These are phyloP conservation scores for Neopestalotiopsis sp. DNA, from an alignment of 2,329 filamentous ascomycete species.

Conservation along the genomic window DNA sequence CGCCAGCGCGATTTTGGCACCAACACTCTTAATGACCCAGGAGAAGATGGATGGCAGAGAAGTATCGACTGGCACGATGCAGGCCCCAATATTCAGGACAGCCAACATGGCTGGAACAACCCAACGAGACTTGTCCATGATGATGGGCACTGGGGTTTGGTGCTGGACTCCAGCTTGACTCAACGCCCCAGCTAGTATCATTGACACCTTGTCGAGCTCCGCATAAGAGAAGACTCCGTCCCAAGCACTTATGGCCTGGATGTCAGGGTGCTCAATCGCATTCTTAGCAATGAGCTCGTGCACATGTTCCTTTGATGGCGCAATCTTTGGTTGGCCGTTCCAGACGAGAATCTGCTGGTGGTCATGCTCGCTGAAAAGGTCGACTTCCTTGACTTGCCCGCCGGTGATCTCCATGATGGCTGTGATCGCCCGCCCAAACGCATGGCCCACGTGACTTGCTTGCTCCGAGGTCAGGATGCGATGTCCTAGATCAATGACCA, in stretches of 20 bases:
- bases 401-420: conserved; percentile 48
- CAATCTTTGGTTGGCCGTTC: conserved; percentile 49
- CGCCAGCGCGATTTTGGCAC: conserved; percentile 48
- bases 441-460: conserved; percentile 52
- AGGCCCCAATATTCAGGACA: conserved; percentile 57
- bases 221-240: conserved; percentile 37
- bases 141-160: conserved; percentile 61
- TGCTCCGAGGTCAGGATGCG: conserved; percentile 48
- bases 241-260: conserved; percentile 37
- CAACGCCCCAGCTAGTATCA: conserved; percentile 34
- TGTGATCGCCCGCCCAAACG: conserved; percentile 57
- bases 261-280: conserved; percentile 42
- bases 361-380: conserved; percentile 61
- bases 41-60: conserved; percentile 47
- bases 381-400: conserved; percentile 48
- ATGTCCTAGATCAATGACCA: conserved; percentile 51
- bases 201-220: conserved; percentile 33
- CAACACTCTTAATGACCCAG: conserved; percentile 48
- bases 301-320: conserved; percentile 46
- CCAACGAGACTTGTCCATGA: conserved; percentile 72
- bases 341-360: conserved; percentile 58
- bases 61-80: conserved; percentile 55
- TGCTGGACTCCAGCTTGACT: conserved; percentile 32
- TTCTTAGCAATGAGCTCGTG: conserved; percentile 51
- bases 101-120: conserved; percentile 74